Conservation (phyloP, 78 protist species). For the Speleostelium caveatum region DNA sequence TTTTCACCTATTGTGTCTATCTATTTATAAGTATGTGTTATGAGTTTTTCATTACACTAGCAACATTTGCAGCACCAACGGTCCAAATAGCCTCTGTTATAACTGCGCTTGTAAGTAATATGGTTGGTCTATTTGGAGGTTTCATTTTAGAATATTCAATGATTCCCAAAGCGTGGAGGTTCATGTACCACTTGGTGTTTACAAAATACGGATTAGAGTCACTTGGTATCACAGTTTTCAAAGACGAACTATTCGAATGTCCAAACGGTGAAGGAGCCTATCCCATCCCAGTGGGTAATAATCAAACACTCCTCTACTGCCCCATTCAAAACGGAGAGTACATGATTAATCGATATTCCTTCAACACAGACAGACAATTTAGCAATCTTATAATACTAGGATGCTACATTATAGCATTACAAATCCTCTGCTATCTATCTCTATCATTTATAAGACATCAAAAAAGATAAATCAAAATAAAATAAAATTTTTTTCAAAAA, state of each 20-base stretch:
- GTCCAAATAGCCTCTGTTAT: constrained; percentile 34
- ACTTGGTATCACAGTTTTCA: constrained; percentile 20
- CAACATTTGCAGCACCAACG: constrained; percentile 49
- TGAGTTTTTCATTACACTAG: constrained; percentile 31
- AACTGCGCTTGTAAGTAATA: constrained; percentile 25
- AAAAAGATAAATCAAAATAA: constrained; percentile 27
- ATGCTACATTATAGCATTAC: constrained; percentile 24
- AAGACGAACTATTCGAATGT: constrained; percentile 11
- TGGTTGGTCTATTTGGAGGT: constrained; percentile 71
- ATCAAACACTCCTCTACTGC: neutral
- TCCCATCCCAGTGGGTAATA: neutral
- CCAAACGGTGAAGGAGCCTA: constrained; percentile 4
- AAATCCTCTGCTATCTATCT: constrained; percentile 18
- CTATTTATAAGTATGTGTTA: constrained; percentile 19
- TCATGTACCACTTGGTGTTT: constrained; percentile 44
- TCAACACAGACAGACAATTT: constrained; percentile 8
- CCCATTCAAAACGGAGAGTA: constrained; percentile 31
- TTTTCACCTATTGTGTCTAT: constrained; percentile 28
- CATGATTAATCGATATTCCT: constrained; percentile 30
- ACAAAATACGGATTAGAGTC: constrained; percentile 61
- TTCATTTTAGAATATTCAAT: constrained; percentile 21
- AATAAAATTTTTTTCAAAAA: too few relatives aligned
- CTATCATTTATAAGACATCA: constrained; percentile 39
- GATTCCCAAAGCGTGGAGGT: constrained; percentile 46
- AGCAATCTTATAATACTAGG: constrained; percentile 12